Base-by-base conservation (phyloP, 2,329 filamentous ascomycete genomes). In the Juglanconis juglandina region DNA sequence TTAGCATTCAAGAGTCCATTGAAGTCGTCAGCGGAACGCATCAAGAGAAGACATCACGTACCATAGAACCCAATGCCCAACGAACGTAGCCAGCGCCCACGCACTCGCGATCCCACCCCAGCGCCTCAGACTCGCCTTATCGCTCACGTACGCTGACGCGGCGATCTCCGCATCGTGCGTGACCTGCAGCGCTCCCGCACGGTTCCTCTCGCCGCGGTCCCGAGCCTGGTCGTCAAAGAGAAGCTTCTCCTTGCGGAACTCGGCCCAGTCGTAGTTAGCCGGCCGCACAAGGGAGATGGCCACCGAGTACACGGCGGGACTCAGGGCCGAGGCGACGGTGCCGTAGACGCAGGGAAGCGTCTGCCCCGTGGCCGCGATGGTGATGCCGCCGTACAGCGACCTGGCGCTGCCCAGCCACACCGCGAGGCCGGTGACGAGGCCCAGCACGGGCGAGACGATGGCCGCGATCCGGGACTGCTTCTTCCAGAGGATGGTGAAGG, bases 61-160 rank as follows among this genome's bases (percentile, higher is more conserved):
- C 80, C 80, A 84, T 2, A 83, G 61, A 1, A 83, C 78, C 79
- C 78, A 82, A 56, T 82, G 80, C 0, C 80, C 80, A 1, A 82
- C 58, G 56, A 83, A 82, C 0, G 80, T 83, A 0, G 78, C 79
- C 0, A 73, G 63, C 0, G 79, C 73, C 80, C 80, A 81, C 7
- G 75, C 69, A 1, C 76, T 72, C 0, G 78, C 77, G 53, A 80
- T 77, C 0, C 70, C 70, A 1, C 75, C 74, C 81, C 80, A 83
- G 42, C 75, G 71, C 63, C 78, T 80, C 14, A 81, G 65, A 2
- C 72, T 71, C 1, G 71, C 68, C 5, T 76, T 72, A 4, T 75
- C 69, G 0, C 65, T 63, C 0, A 64, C 58, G 35, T 74, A 73
- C 42, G 58, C 69, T 63, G 1, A 69, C 33, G 58, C 13, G 4